These are phyloP conservation scores for Kazachstania bromeliacearum DNA, from an alignment of 805 yeast genomes.

Conservation along the genomic window DNA sequence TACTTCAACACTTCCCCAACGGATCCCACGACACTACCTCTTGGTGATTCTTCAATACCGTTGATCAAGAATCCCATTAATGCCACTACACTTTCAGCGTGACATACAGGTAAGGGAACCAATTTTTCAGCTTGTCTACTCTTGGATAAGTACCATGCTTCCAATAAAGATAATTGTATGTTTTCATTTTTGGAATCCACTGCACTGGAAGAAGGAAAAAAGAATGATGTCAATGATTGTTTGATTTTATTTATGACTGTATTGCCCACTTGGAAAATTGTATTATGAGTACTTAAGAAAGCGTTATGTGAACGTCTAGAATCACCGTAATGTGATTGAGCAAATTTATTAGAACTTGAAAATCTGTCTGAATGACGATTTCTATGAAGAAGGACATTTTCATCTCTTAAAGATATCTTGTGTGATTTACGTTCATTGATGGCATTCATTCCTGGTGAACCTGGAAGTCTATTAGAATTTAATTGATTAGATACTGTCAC, in stretches of 20 bases:
- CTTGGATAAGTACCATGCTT: constrained; percentile 24
- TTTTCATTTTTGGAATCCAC: constrained; percentile 4
- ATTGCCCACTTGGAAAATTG: no score
- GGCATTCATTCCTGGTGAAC: no score
- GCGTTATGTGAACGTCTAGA: constrained; percentile 14
- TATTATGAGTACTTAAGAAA: constrained; percentile 20
- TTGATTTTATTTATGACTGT: constrained; percentile 9
- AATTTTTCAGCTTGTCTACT: constrained; percentile 50
- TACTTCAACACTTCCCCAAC: constrained; percentile 51
- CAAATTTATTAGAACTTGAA: background rate
- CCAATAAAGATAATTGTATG: constrained; percentile 15
- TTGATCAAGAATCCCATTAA: constrained; percentile 41
- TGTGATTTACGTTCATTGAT: no score
- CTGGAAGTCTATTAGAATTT: background rate
- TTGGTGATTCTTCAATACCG: constrained; percentile 57
- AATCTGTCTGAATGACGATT: constrained; percentile 2
- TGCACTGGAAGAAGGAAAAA: constrained; percentile 18
- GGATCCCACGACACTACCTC: constrained; percentile 41
- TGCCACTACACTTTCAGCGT: constrained; percentile 53
- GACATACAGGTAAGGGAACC: constrained; percentile 54
- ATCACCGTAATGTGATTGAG: constrained; percentile 2
- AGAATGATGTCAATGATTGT: constrained; percentile 11
- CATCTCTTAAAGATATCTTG: constrained; percentile 19
- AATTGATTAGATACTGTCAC: constrained; percentile 1
- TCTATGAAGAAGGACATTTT: constrained; percentile 16